Conservation (phyloP, 2,329 filamentous ascomycete species). For the Fusarium annulatum region DNA sequence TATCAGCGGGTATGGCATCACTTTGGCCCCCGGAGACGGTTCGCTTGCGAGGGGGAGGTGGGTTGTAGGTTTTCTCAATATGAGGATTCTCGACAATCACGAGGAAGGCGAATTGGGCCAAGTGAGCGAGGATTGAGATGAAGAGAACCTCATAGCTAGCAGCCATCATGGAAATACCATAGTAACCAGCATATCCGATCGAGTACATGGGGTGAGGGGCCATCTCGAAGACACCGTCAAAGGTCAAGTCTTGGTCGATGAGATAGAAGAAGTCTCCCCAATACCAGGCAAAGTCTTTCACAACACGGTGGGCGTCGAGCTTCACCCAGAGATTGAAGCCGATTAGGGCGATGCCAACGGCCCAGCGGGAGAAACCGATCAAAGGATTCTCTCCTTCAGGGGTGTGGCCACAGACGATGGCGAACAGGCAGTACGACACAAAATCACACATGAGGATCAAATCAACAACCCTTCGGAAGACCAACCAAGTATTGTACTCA, state of each 20-base stretch:
- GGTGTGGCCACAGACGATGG: conserved; percentile 83
- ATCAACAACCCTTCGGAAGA: conserved; percentile 95
- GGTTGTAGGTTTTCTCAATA: conserved; percentile 97
- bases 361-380: conserved; percentile 81
- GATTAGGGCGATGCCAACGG: conserved; percentile 79
- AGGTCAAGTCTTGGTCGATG: conserved; percentile 96
- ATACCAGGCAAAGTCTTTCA: conserved; percentile 99
- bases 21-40: conserved; percentile 50
- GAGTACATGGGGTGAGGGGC: conserved; percentile 99
- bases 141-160: conserved; percentile 97
- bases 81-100: conserved; percentile 94
- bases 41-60: conserved; percentile 78
- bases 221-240: conserved; percentile 99
- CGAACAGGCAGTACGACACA: conserved; percentile 95
- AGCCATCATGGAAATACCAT: conserved; percentile 97
- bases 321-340: conserved; percentile 99
- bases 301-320: conserved; percentile 94
- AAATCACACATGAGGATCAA: conserved; percentile 99
- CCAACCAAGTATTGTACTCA: conserved; percentile 99
- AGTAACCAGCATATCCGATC: conserved; percentile 97
- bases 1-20: conserved; percentile 46
- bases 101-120: conserved; percentile 93
- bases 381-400: conserved; percentile 77
- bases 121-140: conserved; percentile 94
- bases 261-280: conserved; percentile 99